Evolutionary conservation across 257 asterid species (phyloP), one percentile per base, ranked within the genome.

Genomic region (Salvia rosmarinus): DNA sequence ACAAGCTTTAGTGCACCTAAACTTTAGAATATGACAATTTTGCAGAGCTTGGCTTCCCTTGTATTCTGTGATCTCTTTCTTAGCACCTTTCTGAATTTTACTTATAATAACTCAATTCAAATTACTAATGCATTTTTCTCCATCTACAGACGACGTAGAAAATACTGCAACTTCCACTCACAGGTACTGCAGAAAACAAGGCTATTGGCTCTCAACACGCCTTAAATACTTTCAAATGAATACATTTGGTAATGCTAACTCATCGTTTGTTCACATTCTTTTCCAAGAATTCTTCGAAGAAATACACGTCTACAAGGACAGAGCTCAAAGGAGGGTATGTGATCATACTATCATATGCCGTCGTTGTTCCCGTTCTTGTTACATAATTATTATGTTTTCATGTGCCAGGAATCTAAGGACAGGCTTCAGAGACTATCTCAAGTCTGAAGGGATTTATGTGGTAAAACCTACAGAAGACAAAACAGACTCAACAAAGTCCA

Each of bases 251-350:
- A 39, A 64, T 37, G 12, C 51, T 37, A 72, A 51, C 54, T 51
- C 13, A 10, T 54, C 30, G 1, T 57, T 73, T 67, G 43, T 62
- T 64, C 21, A 43, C 64, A 34, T 66, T 52, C 44, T 64, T 78
- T 25, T 51, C 62, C 46, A 49, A 91, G 99, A 80, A 75, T 83
- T 73, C 85, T 78, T 79, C 93, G 9, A 85, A 82, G 54, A 85
- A 85, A 51, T 91, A 91, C 73, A 79, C 90, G 9, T 80, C 87
- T 55, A 76, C 84, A 71, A 88, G 99, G 87, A 68, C 87, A 42
- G 96, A 91, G 81, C 90, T 89, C 77, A 85, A 80, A 68, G 97
- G 95, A 77, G 98, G 96, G 96, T 93, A 83, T n/a, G 96, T 82
- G 46, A 71, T 67, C 34, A 39, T 64, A 68, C 5, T 30, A 60